Evolutionary conservation across 148 eudicot species (phyloP).

Genomic region (Chenopodium quinoa): DNA sequence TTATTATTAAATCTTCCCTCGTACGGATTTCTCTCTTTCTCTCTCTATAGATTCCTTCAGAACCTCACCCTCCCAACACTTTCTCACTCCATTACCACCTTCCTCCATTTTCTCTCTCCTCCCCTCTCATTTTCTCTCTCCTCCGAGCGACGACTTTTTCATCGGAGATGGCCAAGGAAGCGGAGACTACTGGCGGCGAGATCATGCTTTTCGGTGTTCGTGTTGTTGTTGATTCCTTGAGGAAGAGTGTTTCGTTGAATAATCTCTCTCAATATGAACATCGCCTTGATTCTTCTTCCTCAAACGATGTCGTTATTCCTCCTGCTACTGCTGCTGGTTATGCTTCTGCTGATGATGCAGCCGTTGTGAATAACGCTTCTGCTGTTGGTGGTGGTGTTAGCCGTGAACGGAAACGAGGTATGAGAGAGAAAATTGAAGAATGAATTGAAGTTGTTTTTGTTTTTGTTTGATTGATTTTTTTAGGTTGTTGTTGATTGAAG

Average conservation of each 20-base stretch:
- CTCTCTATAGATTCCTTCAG: constrained; percentile 25
- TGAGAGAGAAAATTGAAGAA: neutral
- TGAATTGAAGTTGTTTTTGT: neutral
- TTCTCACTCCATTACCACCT: neutral
- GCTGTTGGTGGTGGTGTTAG: constrained; percentile 16
- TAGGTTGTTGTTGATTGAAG: neutral
- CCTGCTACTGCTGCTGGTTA: constrained; percentile 30
- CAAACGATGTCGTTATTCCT: constrained; percentile 14
- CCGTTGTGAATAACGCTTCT: constrained; percentile 25
- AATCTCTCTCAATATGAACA: constrained; percentile 63
- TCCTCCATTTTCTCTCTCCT: neutral
- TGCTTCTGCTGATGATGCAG: constrained; percentile 74
- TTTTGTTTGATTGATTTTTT: neutral
- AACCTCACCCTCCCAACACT: neutral
- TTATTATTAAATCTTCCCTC: neutral
- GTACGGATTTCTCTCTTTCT: constrained; percentile 21
- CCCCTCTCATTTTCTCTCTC: constrained; percentile 11
- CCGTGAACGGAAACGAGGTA: constrained; percentile 78
- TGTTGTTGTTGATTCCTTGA: constrained; percentile 62
- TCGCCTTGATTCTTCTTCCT: constrained; percentile 21
- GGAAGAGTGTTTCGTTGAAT: constrained; percentile 81
- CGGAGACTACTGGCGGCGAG: constrained; percentile 31
- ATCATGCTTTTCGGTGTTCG: constrained; percentile 74
- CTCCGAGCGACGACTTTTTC: constrained; percentile 6
- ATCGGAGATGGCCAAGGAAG: constrained; percentile 17